These are phyloP conservation scores for Scolecobasidium constrictum DNA, from an alignment of 2,329 filamentous ascomycete species.

Conservation along the genomic window DNA sequence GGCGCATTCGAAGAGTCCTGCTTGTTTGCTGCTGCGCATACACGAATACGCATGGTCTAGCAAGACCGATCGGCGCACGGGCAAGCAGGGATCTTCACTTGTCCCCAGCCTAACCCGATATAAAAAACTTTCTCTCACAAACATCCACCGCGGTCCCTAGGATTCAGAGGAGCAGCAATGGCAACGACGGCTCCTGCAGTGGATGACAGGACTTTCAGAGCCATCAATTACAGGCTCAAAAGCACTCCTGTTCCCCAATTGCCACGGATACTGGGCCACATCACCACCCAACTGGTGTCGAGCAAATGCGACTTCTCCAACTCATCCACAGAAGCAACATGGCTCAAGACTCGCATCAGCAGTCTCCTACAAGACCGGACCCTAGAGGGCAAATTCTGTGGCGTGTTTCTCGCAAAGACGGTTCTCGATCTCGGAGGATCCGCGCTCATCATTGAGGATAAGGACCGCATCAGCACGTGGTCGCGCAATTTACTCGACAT, in stretches of 20 bases:
- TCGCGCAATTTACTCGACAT: constrained; percentile 64
- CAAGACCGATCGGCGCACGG: too few relatives aligned
- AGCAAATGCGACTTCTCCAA: constrained; percentile 52
- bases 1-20: too few relatives aligned
- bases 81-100: too few relatives aligned
- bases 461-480: constrained; percentile 47
- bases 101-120: too few relatives aligned
- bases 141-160: too few relatives aligned
- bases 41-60: too few relatives aligned
- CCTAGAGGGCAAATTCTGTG: constrained; percentile 64
- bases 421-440: constrained; percentile 73
- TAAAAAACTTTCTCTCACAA: too few relatives aligned
- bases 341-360: constrained; percentile 65
- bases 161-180: too few relatives aligned
- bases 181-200: too few relatives aligned
- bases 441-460: constrained; percentile 63
- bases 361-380: constrained; percentile 69
- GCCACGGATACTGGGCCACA: constrained; percentile 58
- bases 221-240: constrained; percentile 59
- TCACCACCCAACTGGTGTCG: constrained; percentile 46
- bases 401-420: constrained; percentile 68
- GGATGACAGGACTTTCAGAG: constrained; percentile 37
- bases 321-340: constrained; percentile 44
- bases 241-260: constrained; percentile 63
- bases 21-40: too few relatives aligned